Evolutionary conservation across 768 basidiomycete species (phyloP).

Genomic region (Amanita subjunquillea): DNA sequence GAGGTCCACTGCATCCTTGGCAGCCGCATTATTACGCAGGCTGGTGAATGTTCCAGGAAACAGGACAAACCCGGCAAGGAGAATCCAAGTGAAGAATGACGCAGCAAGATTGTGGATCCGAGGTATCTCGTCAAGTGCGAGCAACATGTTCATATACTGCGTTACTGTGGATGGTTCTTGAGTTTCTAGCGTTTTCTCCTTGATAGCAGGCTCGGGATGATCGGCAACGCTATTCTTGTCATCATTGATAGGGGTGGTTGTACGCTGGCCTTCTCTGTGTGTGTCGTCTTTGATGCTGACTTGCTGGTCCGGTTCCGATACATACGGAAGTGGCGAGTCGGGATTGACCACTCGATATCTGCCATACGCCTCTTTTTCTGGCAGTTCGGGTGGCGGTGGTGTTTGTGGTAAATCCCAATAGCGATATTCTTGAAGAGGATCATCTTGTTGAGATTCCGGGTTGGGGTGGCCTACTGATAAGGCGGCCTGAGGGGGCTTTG

Average conservation of each 20-base stretch:
- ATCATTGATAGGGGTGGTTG: neutral
- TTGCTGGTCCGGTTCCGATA: neutral
- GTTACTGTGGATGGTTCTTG: constrained; percentile 27
- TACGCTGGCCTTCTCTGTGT: neutral
- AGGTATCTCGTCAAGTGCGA: constrained; percentile 49
- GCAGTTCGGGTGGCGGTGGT: neutral
- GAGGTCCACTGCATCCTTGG: constrained; percentile 27
- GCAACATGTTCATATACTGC: constrained; percentile 50
- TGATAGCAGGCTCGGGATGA: neutral
- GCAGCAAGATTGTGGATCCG: constrained; percentile 36
- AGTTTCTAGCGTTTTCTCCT: neutral
- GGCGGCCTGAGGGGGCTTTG: neutral
- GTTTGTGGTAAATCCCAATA: neutral
- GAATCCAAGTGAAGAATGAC: constrained; percentile 52
- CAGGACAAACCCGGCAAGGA: constrained; percentile 51
- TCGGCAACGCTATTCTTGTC: neutral
- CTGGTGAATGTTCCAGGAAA: constrained; percentile 55
- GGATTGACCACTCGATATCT: neutral
- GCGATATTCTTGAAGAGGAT: neutral
- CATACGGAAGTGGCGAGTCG: neutral
- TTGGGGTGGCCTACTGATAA: neutral
- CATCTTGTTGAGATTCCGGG: neutral
- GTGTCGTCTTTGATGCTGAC: neutral
- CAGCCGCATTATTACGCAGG: constrained; percentile 25
- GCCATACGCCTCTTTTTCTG: neutral